Base-by-base conservation (phyloP, 2,329 filamentous ascomycete genomes). In the Diplocarpon mali region DNA sequence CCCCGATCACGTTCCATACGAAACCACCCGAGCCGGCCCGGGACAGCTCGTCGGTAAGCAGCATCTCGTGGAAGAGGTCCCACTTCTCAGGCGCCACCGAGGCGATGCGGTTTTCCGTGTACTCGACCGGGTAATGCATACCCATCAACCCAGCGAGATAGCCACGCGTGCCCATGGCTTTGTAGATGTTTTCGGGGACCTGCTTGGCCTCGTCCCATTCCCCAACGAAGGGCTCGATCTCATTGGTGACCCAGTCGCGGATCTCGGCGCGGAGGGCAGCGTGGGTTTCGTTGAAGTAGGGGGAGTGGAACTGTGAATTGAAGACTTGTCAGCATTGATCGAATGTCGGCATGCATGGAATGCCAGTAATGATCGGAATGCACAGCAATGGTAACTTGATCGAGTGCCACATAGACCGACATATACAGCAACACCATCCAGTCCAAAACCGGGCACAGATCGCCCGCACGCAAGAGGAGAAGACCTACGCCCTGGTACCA, bases 31-130 rank as follows among this genome's bases (percentile, higher is more conserved):
- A 93, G 45, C 83, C 92, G 40, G 80, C 72, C 44, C 92, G 85
- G 32, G 86, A 94, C 36, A 98, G 70, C 73, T 98, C 92, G 57
- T 98, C 92, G 1, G 90, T 96, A 48, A 98, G 64, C 36, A 96
- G 74, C 77, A 96, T 76, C 73, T 98, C 92, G 68, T 98, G 92
- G 80, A 96, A 98, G 36, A 94, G 77, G 69, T 98, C 92, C 90
- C 90, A 98, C 64, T 92, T 82, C 68, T 95, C 87, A 0, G 85
- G 71, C 0, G 83, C 66, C 11, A 98, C 92, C 39, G 79, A 83
- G 67, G 84, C 78, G 57, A 95, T 76, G 5, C 73, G 69, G 61
- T 82, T 76, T 35, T 80, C 70, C 16, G 79, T 80, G 61, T 90
- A 81, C 55, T 94, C 69, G 48, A 73, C 76, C 12, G 86, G 88